Percentiles rank a stretch among this genome's conserved stretches.
phyloP scores from a whole-genome alignment of 192 early-diverging fungal species.

The Coemansia sp. region DNA sequence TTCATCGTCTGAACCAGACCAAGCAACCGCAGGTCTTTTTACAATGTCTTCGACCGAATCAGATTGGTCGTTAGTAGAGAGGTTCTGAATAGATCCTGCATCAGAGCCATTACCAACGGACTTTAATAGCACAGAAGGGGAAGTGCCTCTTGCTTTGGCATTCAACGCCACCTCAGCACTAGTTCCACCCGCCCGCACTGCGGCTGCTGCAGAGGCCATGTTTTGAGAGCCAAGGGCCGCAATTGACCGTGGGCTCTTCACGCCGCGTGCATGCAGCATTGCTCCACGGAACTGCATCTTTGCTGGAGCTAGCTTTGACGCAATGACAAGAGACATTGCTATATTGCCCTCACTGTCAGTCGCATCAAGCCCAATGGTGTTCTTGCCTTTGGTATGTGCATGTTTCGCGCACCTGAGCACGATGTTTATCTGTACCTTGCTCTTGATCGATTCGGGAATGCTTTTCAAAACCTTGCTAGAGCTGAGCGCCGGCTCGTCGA shows the following conservation, averaged over 20 bases:
- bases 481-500: neutral
- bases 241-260: neutral
- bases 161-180: neutral
- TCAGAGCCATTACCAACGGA: neutral
- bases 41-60: neutral
- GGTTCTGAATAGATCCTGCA: neutral
- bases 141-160: neutral
- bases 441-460: constrained; percentile 10
- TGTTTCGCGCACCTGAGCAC: constrained; percentile 23
- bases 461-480: neutral
- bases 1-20: constrained; percentile 26
- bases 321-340: constrained; percentile 22
- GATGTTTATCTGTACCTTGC: neutral
- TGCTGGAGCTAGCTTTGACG: constrained; percentile 13
- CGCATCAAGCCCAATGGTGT: constrained; percentile 16
- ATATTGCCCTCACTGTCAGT: constrained; percentile 16
- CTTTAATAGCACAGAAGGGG: neutral
- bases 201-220: neutral
- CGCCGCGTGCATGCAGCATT: constrained; percentile 13
- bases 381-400: neutral
- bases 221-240: neutral
- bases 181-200: neutral
- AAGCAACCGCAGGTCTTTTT: constrained; percentile 11
- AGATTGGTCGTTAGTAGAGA: neutral
- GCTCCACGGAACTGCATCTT: constrained; percentile 9